Evolutionary conservation across 2,329 filamentous ascomycete species (phyloP), one percentile per base, ranked within the genome.

Genomic region (Cladosporium halotolerans): DNA sequence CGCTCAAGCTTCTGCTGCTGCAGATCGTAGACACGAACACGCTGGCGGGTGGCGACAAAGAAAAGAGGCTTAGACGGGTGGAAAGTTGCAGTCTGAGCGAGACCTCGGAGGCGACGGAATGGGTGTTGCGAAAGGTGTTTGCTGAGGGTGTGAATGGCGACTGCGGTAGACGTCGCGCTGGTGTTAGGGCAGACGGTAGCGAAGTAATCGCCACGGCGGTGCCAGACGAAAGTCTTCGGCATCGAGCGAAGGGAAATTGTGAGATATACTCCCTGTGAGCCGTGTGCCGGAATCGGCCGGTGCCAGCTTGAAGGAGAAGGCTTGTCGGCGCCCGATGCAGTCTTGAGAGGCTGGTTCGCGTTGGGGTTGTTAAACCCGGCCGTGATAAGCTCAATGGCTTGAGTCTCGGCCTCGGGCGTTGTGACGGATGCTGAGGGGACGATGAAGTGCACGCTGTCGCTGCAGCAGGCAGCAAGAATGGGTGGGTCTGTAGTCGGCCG

Each of bases 121-220:
- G 93, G 95, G 59, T 93, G 85, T 71, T 99, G 93, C 2, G 90
- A 96, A 43, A 92, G 80, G 72, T 99, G 93, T 71, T 95, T 96
- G 54, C 88, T 93, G 57, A 99, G 77, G 0, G 92, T 96, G 74
- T 99, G 93, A 57, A 99, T 95, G 51, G 89, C 86, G 50, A 99
- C 89, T 4, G 93, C 89, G 65, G 82, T 85, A 16, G 63, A 63
- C 28, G 63, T 62, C 61, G 82, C 80, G 66, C 88, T 84, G 32
- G 87, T 87, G 10, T 81, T 79, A 1, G 93, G 90, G 46, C 89
- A 95, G 18, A 96, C 89, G 1, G 91, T 95, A 61, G 89, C 86
- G 66, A 99, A 86, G 74, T 96, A 96, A 69, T 97, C 92, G 62
- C 93, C 93, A 56, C 88, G 84, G 55, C 92, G 82, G 72, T 99